Conservation (phyloP, 2,329 filamentous ascomycete genomes). For the Domatiomyces catenatus region DNA sequence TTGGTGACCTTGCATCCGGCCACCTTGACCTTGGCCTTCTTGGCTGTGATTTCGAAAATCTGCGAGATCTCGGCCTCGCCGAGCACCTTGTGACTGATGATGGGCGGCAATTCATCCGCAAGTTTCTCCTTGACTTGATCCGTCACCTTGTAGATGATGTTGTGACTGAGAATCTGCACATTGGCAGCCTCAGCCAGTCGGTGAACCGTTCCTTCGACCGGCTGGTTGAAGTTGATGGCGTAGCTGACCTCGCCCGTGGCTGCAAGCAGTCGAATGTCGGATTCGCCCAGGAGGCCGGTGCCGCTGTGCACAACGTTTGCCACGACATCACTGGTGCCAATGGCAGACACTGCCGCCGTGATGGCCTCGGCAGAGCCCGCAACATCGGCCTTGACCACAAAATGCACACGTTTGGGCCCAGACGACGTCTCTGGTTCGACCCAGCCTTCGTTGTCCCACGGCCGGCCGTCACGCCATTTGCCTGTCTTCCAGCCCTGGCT, state of each 20-base stretch:
- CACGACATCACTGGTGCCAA: slow-evolving; percentile 73
- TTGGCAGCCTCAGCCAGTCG: slow-evolving; percentile 53
- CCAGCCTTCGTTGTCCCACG: slow-evolving; percentile 19
- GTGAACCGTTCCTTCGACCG: slow-evolving; percentile 51
- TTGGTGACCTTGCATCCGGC: slow-evolving; percentile 82
- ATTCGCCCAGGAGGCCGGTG: slow-evolving; percentile 67
- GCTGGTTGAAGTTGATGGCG: slow-evolving; percentile 75
- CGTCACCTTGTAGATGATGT: slow-evolving; percentile 42
- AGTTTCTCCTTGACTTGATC: slow-evolving; percentile 42
- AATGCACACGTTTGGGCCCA: slow-evolving; percentile 43
- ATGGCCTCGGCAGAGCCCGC: slow-evolving; percentile 89
- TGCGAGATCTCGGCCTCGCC: slow-evolving; percentile 80
- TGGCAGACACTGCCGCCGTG: slow-evolving; percentile 54
- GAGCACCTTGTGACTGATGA: slow-evolving; percentile 52
- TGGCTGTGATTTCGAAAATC: slow-evolving; percentile 70
- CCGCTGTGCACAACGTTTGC: slow-evolving; percentile 61
- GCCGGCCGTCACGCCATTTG: slow-evolving; percentile 5
- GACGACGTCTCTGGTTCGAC: slow-evolving; percentile 24
- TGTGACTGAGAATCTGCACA: slow-evolving; percentile 70
- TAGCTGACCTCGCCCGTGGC: slow-evolving; percentile 60
- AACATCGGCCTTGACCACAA: slow-evolving; percentile 85
- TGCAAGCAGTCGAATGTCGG: slow-evolving; percentile 59
- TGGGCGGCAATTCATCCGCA: slow-evolving; percentile 52
- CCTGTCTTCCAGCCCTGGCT: slow-evolving; percentile 17
- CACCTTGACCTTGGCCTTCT: slow-evolving; percentile 55